These are phyloP conservation scores for Sparassis latifolia DNA, from an alignment of 1,284 basidiomycete genomes.

Conservation along the genomic window DNA sequence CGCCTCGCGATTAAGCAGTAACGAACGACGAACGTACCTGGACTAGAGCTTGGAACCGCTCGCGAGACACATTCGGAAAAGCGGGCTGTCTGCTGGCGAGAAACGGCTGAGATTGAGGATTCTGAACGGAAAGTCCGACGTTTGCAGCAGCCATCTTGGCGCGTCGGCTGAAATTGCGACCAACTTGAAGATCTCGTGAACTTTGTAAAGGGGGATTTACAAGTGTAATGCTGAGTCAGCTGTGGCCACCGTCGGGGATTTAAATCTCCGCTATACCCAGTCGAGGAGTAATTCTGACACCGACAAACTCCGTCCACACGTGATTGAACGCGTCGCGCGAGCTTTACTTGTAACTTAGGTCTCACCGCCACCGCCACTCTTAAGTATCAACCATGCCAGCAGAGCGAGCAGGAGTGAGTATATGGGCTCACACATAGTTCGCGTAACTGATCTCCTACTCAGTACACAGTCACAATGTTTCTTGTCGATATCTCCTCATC, in stretches of 20 bases:
- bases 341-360: no score
- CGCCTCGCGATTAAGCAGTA: no score
- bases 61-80: slow-evolving; percentile 15
- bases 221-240: slow-evolving; percentile 19
- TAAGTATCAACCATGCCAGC: slow-evolving; percentile 48
- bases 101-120: slow-evolving; percentile 7
- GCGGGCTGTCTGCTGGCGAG: slow-evolving; percentile 14
- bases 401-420: slow-evolving; percentile 65
- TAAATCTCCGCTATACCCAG: no score
- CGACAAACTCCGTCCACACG: not conserved
- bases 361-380: slow-evolving; percentile 13
- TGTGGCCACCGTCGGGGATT: no score
- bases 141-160: slow-evolving; percentile 24
- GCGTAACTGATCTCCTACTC: not conserved
- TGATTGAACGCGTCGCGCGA: slow-evolving; percentile 11
- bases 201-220: slow-evolving; percentile 2
- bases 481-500: slow-evolving; percentile 82
- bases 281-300: not conserved
- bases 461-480: slow-evolving; percentile 84
- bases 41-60: slow-evolving; percentile 21
- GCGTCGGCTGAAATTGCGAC: slow-evolving; percentile 15
- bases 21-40: slow-evolving; percentile 14
- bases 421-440: not conserved
- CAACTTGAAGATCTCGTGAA: slow-evolving; percentile 22
- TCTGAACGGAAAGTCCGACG: slow-evolving; percentile 2